Base-by-base conservation (phyloP, 2,329 filamentous ascomycete species). In the Trichoderma sp. region DNA sequence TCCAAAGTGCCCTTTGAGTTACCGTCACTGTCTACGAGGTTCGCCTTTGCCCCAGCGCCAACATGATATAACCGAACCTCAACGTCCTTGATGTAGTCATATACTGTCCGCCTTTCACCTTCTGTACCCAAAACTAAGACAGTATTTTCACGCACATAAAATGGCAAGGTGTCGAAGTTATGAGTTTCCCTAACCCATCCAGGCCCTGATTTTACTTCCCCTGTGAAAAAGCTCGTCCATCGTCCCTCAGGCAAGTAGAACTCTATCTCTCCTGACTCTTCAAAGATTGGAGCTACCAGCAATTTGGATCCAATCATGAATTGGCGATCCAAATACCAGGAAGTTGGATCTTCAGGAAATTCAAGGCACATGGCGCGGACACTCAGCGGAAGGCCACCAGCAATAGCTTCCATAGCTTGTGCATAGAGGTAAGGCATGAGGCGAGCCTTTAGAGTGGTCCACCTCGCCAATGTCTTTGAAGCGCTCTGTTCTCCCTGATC, bases 221-320 rank as follows among this genome's bases (percentile, higher is more conserved):
- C 77, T 70, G 82, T 84, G 74, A 87, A 81, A 75, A 80, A 81
- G 16, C 79, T 80, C 32, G 84, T 83, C 85, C 85, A 83, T 74
- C 75, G 77, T 65, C 85, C 80, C 73, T 75, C 72, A 71, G 86
- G 80, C 18, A 90, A 80, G 76, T 93, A 93, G 76, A 91, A 90
- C 68, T 90, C 86, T 0, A 89, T 89, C 43, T 84, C 84, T 0
- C 88, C 89, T 1, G 83, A 82, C 75, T 91, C 86, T 13, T 85
- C 83, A 70, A 90, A 91, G 2, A 91, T 81, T 1, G 89, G 89
- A 1, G 88, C 88, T 5, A 88, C 87, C 8, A 93, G 79, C 39
- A 93, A 77, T 61, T 83, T 84, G 18, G 84, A 83, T 2, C 91
- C 91, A n/a, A 93, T 81, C 87, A 93, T 90, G 78, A 91, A 93